phyloP scores from a whole-genome alignment of 805 yeast species.

The Pichia eremophila region DNA sequence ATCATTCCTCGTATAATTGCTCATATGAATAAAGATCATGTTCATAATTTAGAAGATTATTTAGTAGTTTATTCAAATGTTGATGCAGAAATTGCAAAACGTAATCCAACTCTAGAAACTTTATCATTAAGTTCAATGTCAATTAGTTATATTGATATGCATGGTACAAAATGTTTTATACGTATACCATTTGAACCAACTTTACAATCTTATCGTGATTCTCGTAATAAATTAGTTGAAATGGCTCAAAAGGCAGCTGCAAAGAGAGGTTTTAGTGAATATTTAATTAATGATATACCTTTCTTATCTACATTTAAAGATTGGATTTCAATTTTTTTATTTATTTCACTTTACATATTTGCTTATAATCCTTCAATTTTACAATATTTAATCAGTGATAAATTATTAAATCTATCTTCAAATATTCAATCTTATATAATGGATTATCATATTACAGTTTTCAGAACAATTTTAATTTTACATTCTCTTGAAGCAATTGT shows the following conservation, averaged over 20 bases:
- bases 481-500: slow-evolving; percentile 47
- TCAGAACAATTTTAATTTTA: slow-evolving; percentile 23
- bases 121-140: slow-evolving; percentile 37
- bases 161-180: slow-evolving; percentile 22
- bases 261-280: slow-evolving; percentile 49
- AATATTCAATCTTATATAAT: slow-evolving; percentile 4
- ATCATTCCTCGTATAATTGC: slow-evolving; percentile 38
- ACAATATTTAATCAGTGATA: slow-evolving; percentile 1
- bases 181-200: slow-evolving; percentile 46
- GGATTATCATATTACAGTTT: slow-evolving; percentile 7
- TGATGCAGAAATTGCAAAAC: slow-evolving; percentile 7
- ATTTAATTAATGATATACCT: slow-evolving; percentile 14
- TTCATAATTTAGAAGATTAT: slow-evolving; percentile 63
- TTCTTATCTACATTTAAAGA: slow-evolving; percentile 32
- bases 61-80: slow-evolving; percentile 45
- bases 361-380: slow-evolving; percentile 8
- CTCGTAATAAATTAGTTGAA: slow-evolving; percentile 44
- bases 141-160: slow-evolving; percentile 27
- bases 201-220: slow-evolving; percentile 33
- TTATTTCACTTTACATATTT: slow-evolving; percentile 2
- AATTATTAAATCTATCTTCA: slow-evolving; percentile 5
- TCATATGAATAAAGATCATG: slow-evolving; percentile 78
- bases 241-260: slow-evolving; percentile 73
- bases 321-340: slow-evolving; percentile 20
- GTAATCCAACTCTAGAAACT: slow-evolving; percentile 35